A percentile compares a stretch with the other conserved stretches of the same genome.
Evolutionary conservation across 1,284 basidiomycete genomes (phyloP).

Genomic region (Meira miltonrushii): DNA sequence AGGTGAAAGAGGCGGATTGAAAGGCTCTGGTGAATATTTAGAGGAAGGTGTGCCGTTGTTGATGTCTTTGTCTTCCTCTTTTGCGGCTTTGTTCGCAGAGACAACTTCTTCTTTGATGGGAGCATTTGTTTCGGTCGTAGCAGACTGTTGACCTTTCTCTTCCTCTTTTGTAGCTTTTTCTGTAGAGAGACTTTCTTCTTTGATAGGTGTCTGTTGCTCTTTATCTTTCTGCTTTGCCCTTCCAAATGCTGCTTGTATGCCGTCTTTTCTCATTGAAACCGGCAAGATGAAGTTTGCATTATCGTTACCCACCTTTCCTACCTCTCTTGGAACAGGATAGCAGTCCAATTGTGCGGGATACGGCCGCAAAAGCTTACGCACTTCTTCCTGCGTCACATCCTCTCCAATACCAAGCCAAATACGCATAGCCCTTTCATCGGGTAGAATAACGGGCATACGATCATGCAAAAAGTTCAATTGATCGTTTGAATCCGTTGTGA

Average conservation of each 20-base stretch:
- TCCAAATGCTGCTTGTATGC: constrained; percentile 80
- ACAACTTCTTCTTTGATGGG: constrained; percentile 2
- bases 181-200: constrained; percentile 58
- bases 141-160: constrained; percentile 30
- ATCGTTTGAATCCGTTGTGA: constrained; percentile 64
- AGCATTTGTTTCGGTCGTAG: constrained; percentile 3
- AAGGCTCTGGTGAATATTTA: constrained; percentile 36
- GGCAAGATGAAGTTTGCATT: constrained; percentile 77
- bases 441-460: constrained; percentile 82
- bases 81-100: constrained; percentile 7
- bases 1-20: constrained; percentile 32
- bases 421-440: constrained; percentile 61
- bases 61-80: constrained; percentile 16
- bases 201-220: no score
- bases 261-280: constrained; percentile 71
- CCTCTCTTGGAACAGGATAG: constrained; percentile 84
- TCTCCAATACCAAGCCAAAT: constrained; percentile 72
- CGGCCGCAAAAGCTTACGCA: constrained; percentile 65
- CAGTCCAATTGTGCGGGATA: constrained; percentile 63
- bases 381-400: constrained; percentile 39
- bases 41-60: constrained; percentile 18
- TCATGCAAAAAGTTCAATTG: constrained; percentile 63
- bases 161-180: constrained; percentile 61
- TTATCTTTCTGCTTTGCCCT: constrained; percentile 60
- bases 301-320: constrained; percentile 82